Evolutionary conservation across 1,284 basidiomycete genomes (phyloP), one percentile per base, ranked within the genome.

Genomic region (Tremellales sp.): DNA sequence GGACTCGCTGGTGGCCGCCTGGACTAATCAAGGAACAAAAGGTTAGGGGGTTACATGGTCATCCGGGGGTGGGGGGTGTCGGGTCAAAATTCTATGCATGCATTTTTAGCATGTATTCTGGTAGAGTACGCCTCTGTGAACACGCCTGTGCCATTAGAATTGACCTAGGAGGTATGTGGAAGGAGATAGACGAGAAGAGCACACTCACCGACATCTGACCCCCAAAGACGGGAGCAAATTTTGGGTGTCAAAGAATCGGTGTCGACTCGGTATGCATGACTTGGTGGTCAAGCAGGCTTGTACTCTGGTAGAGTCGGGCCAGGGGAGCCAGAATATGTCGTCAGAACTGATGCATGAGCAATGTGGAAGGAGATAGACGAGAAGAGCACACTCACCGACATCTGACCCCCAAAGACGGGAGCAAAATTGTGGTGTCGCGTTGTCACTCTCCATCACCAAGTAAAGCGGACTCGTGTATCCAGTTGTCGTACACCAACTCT

Each of bases 391-490:
- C 33, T 36, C 13, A 36, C 33, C 33, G 13, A 15, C 19, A 36
- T n/a, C 15, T 17, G 15, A 40, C 39, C 39, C 39, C 39, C 39
- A 21, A 40, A 40, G 39, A 40, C n/a, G n/a, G n/a, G n/a, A n/a
- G n/a, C n/a, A n/a, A n/a, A n/a, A n/a, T n/a, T n/a, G n/a, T n/a
- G n/a, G n/a, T n/a, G n/a, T n/a, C n/a, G n/a, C n/a, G 23, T 4
- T 39, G 8, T 21, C 4, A 22, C 19, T 15, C n/a, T 4, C 39
- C 4, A 40, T 15, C 7, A 4, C 19, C 13, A n/a, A 40, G 12
- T 24, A n/a, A 40, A 40, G 39, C 31, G 19, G 29, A 12, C 26
- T 31, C 29, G 23, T 23, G 21, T 4, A 45, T 22, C 26, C 33
- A 26, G 7, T 27, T 40, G 10, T 24, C 39, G 23, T 27, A 15